phyloP scores from a whole-genome alignment of 1,284 basidiomycete species.

The Athelia sp. region DNA sequence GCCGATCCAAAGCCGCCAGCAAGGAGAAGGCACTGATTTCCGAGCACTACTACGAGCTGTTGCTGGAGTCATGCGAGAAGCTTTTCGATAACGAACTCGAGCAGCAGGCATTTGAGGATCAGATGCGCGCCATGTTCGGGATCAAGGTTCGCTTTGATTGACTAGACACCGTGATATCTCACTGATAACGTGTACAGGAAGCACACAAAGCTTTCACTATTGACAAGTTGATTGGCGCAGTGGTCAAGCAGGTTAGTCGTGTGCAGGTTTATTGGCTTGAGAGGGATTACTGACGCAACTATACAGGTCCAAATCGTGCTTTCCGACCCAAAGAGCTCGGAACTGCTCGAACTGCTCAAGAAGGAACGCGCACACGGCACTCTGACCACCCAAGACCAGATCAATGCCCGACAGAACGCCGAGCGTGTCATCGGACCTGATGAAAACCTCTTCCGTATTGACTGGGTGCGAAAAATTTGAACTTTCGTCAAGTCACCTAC shows the following conservation, averaged over 20 bases:
- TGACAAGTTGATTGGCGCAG: slow-evolving; percentile 87
- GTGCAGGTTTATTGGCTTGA: slow-evolving; percentile 2
- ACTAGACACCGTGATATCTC: not conserved
- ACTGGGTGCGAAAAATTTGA: slow-evolving; percentile 76
- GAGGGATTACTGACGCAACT: slow-evolving; percentile 7
- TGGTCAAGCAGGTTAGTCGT: slow-evolving; percentile 74
- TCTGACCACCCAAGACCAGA: slow-evolving; percentile 78
- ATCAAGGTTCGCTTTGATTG: slow-evolving; percentile 45
- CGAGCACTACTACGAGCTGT: slow-evolving; percentile 74
- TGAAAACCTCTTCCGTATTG: slow-evolving; percentile 89
- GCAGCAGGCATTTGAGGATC: slow-evolving; percentile 84
- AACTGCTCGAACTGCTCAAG: slow-evolving; percentile 77
- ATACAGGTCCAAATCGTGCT: slow-evolving; percentile 72
- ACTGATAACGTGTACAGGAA: slow-evolving; percentile 34
- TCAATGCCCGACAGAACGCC: slow-evolving; percentile 77
- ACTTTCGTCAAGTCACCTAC: slow-evolving; percentile 3
- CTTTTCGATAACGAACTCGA: slow-evolving; percentile 94
- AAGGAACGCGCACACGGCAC: slow-evolving; percentile 63
- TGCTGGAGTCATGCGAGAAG: slow-evolving; percentile 85
- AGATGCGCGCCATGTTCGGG: slow-evolving; percentile 88
- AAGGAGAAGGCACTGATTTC: slow-evolving; percentile 19
- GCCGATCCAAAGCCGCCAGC: slow-evolving; percentile 23
- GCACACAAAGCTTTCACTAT: slow-evolving; percentile 88
- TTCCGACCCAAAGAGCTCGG: slow-evolving; percentile 79
- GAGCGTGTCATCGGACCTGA: slow-evolving; percentile 84